Evolutionary conservation across 176 grass and related monocot genomes (phyloP).

Genomic region (Panicum miliaceum): DNA sequence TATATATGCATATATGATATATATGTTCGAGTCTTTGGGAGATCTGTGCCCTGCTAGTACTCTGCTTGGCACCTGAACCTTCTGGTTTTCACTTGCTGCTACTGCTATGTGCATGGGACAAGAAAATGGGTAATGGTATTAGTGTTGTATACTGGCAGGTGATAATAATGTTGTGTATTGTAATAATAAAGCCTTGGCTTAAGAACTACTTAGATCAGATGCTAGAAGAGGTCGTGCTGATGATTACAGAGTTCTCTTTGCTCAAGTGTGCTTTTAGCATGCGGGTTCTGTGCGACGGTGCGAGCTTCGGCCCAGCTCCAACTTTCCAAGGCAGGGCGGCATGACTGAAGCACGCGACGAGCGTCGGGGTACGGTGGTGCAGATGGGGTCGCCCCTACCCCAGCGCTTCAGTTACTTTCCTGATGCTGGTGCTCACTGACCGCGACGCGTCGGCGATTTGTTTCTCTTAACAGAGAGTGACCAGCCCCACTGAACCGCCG

Average conservation of each 20-base stretch:
- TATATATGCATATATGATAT: not conserved
- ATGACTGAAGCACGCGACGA: not conserved
- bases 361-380: constrained; percentile 11
- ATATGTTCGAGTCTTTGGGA: not conserved
- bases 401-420: constrained; percentile 26
- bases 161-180: constrained; percentile 7
- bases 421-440: constrained; percentile 23
- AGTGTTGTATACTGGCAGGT: not conserved
- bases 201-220: not conserved
- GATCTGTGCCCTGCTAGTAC: not conserved
- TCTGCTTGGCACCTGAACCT: not conserved
- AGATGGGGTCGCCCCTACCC: not conserved
- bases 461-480: not conserved
- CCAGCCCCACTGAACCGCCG: not conserved
- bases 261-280: not conserved
- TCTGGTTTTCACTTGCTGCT: not conserved
- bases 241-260: not conserved
- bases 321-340: not conserved
- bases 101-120: not conserved
- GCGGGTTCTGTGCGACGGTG: not conserved
- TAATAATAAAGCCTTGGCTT: constrained; percentile 12
- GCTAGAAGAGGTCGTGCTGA: not conserved
- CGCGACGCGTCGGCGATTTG: constrained; percentile 28
- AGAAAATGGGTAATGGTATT: not conserved
- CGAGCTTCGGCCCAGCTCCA: not conserved